Base-by-base conservation (phyloP, 805 yeast species). In the Cephaloascus albidus region DNA sequence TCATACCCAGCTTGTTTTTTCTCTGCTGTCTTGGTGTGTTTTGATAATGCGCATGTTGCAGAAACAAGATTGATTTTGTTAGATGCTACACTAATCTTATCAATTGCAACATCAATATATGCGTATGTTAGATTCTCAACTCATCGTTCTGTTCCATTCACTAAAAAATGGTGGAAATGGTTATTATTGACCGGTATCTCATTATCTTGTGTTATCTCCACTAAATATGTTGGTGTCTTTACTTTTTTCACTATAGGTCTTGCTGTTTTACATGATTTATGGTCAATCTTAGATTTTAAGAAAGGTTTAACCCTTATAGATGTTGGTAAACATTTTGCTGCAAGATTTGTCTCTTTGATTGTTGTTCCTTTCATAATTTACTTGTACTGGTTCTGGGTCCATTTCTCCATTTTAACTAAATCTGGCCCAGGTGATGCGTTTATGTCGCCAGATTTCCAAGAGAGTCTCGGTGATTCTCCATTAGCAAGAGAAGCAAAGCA, bases 401-500 rank as follows among this genome's bases (percentile, higher is more conserved):
- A 93, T 62, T 93, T 93, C 62, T 73, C 77, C 23, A 74, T 93
- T 19, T 73, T 93, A 52, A 72, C 63, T 49, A 81, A 75, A 48
- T 89, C 97, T 2, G 99, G 99, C 20, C 93, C 97, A 4, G 99
- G 99, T 45, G 97, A 93, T 57, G 70, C 72, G 3, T 88, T 90
- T 58, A 93, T 93, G 98, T 77, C 93, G n/a, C 72, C 93, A 4
- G 89, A 83, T 43, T 93, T 93, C 72, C 97, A 93, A 65, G 96
- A 87, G 53, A 81, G 96, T 27, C 70, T 93, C 38, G 81, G 78
- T 30, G 98, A 93, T 55, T 85, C 89, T 38, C 78, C 85, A 18
- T 57, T 85, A 51, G 85, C 90, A 12, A 72, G 63, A 49, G 76
- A 76, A 23, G 76, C 96, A 2, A 80, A 76, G 50, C 78, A 73